Evolutionary conservation across 495 filamentous ascomycete species (phyloP).

Genomic region (Xylaria venustula): DNA sequence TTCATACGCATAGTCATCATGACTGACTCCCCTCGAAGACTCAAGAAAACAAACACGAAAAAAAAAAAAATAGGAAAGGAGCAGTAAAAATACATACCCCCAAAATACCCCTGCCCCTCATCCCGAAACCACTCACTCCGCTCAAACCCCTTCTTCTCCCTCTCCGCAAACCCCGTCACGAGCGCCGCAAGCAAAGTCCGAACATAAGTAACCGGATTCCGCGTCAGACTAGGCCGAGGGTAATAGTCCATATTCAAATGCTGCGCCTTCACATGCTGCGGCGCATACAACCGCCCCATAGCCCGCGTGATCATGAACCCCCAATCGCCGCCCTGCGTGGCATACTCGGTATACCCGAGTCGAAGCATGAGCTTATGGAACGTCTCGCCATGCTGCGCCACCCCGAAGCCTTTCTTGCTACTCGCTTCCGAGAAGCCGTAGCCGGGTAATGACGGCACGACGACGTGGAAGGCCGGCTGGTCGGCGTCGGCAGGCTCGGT

Average conservation of each 20-base stretch:
- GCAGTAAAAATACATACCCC: not conserved
- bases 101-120: slow-evolving; percentile 49
- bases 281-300: slow-evolving; percentile 43
- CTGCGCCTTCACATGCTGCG: slow-evolving; percentile 14
- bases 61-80: no score
- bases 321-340: slow-evolving; percentile 65
- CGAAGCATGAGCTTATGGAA: slow-evolving; percentile 59
- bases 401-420: slow-evolving; percentile 48
- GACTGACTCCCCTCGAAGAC: no score
- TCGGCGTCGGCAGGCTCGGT: slow-evolving; percentile 28
- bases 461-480: slow-evolving; percentile 55
- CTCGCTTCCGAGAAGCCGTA: slow-evolving; percentile 59
- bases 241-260: slow-evolving; percentile 8
- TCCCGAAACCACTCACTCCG: slow-evolving; percentile 44
- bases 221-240: slow-evolving; percentile 5
- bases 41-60: no score
- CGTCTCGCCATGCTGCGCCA: slow-evolving; percentile 55
- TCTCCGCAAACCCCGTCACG: slow-evolving; percentile 11
- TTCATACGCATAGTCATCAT: not conserved
- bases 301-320: slow-evolving; percentile 57
- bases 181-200: slow-evolving; percentile 6
- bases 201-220: not conserved
- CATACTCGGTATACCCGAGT: slow-evolving; percentile 61
- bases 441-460: slow-evolving; percentile 61
- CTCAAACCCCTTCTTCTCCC: slow-evolving; percentile 24